These are phyloP conservation scores for Daldinia eschscholtzii DNA, from an alignment of 2,329 filamentous ascomycete species.

Conservation along the genomic window DNA sequence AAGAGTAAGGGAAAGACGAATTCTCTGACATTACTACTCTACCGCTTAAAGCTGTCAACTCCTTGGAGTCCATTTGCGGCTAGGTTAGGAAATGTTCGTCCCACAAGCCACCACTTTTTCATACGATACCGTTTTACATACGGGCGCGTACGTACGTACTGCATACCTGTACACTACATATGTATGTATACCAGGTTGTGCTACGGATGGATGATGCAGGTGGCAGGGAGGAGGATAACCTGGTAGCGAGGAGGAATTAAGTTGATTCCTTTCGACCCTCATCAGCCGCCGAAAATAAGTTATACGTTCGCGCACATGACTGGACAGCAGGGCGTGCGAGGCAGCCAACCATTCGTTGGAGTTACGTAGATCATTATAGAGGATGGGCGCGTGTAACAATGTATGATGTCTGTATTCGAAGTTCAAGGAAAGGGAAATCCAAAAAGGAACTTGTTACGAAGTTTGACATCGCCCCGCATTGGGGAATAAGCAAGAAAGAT, in stretches of 20 bases:
- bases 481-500: not conserved
- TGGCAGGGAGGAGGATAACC: conserved; percentile 24
- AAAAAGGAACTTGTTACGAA: not conserved
- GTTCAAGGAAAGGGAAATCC: not conserved
- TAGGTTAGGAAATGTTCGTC: conserved; percentile 31
- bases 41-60: conserved; percentile 19
- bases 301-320: conserved; percentile 21
- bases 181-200: conserved; percentile 11
- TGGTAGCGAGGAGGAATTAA: conserved; percentile 1
- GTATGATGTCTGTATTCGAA: conserved; percentile 22
- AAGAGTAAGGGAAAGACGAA: conserved; percentile 20
- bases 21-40: conserved; percentile 36
- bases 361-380: conserved; percentile 16
- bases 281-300: conserved; percentile 38
- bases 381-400: conserved; percentile 25
- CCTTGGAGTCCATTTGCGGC: conserved; percentile 24
- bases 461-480: not conserved
- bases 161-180: not conserved
- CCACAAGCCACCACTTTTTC: conserved; percentile 21
- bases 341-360: conserved; percentile 24
- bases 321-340: conserved; percentile 22
- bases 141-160: conserved; percentile 10
- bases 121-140: not conserved
- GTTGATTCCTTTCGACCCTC: conserved; percentile 30
- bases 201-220: conserved; percentile 15